Conservation (phyloP, 495 filamentous ascomycete genomes). For the Talaromyces borbonicus region DNA sequence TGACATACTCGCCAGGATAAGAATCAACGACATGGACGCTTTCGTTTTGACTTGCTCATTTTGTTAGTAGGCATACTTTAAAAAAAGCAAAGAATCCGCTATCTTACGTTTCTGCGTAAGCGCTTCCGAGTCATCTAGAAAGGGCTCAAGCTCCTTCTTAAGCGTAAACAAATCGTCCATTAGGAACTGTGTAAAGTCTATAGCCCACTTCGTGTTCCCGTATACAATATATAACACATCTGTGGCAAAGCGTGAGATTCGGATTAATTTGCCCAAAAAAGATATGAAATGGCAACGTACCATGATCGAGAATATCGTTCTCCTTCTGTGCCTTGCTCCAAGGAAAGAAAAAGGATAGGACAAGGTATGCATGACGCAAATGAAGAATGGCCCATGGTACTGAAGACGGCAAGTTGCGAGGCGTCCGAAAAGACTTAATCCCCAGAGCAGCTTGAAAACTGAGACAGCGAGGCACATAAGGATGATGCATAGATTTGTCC, state of each 20-base stretch:
- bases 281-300: constrained; percentile 21
- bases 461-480: constrained; percentile 55
- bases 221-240: constrained; percentile 33
- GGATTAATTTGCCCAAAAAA: constrained; percentile 41
- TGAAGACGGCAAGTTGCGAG: constrained; percentile 53
- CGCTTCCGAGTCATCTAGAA: constrained; percentile 30
- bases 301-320: constrained; percentile 53
- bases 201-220: constrained; percentile 49
- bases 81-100: not conserved
- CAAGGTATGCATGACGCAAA: constrained; percentile 57
- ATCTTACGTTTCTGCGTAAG: constrained; percentile 29
- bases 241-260: constrained; percentile 37
- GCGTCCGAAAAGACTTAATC: constrained; percentile 47
- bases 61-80: constrained; percentile 29
- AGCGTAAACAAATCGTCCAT: constrained; percentile 57
- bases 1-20: constrained; percentile 64
- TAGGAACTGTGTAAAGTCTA: constrained; percentile 60
- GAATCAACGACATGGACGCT: constrained; percentile 51
- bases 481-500: constrained; percentile 59
- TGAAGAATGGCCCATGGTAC: constrained; percentile 67
- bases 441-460: constrained; percentile 62
- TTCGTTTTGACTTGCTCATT: constrained; percentile 33
- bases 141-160: constrained; percentile 40
- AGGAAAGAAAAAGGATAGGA: constrained; percentile 53
- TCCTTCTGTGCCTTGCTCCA: constrained; percentile 29